phyloP scores from a whole-genome alignment of 2,329 filamentous ascomycete species.

The Fusarium longipes region DNA sequence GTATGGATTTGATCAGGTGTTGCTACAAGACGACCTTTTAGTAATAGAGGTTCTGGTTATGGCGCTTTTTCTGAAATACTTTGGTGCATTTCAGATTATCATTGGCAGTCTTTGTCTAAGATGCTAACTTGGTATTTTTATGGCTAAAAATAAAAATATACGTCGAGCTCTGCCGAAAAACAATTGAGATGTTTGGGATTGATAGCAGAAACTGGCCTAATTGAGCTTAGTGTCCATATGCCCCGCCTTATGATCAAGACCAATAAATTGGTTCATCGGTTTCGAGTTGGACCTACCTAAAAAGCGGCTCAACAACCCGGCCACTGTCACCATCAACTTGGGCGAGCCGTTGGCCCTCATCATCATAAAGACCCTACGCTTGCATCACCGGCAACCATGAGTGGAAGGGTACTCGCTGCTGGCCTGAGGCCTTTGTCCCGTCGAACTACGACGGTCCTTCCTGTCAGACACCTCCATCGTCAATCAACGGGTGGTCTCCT shows the following conservation, averaged over 20 bases:
- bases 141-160: background rate
- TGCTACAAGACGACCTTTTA: background rate
- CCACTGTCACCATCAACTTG: slow-evolving; percentile 36
- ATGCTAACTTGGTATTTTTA: no score
- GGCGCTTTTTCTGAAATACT: background rate
- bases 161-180: no score
- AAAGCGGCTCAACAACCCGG: slow-evolving; percentile 22
- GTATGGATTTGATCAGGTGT: background rate
- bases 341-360: slow-evolving; percentile 44
- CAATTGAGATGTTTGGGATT: background rate
- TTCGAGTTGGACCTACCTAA: background rate
- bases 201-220: background rate
- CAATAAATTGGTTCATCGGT: background rate
- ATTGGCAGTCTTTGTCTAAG: no score
- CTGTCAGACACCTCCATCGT: slow-evolving; percentile 73
- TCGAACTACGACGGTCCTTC: slow-evolving; percentile 65
- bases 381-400: slow-evolving; percentile 48
- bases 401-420: slow-evolving; percentile 68
- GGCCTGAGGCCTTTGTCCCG: slow-evolving; percentile 75
- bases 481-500: slow-evolving; percentile 76
- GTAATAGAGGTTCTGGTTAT: no score
- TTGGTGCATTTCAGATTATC: background rate
- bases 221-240: background rate
- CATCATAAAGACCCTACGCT: slow-evolving; percentile 30
- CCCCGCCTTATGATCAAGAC: background rate